These are phyloP conservation scores for Entomortierella lignicola DNA, from an alignment of 192 early-diverging fungal species.

Conservation along the genomic window DNA sequence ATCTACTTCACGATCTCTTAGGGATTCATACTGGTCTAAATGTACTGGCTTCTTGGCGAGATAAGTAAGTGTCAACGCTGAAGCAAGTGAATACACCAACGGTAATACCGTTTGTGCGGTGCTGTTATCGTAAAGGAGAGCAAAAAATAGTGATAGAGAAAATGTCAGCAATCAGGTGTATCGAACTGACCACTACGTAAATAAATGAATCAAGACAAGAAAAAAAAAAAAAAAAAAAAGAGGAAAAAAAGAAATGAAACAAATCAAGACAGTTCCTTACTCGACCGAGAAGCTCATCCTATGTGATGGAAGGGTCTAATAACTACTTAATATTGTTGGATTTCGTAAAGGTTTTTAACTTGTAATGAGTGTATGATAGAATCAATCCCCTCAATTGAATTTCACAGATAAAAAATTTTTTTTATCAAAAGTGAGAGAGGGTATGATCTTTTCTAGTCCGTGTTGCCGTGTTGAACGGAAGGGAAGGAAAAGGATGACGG, in stretches of 20 bases:
- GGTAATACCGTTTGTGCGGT: conserved; percentile 8
- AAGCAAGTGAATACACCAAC: conserved; percentile 22
- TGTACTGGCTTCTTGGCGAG: conserved; percentile 36
- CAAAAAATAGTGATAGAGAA: not conserved
- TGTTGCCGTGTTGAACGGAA: not conserved
- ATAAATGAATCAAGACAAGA: too few relatives aligned
- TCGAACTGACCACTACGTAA: not conserved
- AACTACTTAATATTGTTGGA: not conserved
- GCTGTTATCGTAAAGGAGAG: not conserved
- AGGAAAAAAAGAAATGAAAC: not conserved
- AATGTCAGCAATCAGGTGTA: not conserved
- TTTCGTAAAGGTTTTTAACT: not conserved
- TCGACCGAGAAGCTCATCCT: not conserved
- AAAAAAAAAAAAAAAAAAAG: not conserved
- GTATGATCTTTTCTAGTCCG: not conserved
- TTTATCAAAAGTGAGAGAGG: not conserved
- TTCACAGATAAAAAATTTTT: not conserved
- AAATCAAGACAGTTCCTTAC: not conserved
- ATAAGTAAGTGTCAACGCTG: conserved; percentile 20
- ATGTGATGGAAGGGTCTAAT: not conserved
- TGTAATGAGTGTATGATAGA: not conserved
- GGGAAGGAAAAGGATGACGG: not conserved
- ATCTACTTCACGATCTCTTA: conserved; percentile 1
- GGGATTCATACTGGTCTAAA: conserved; percentile 29
- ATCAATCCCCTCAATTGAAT: not conserved